phyloP scores from a whole-genome alignment of 2,329 filamentous ascomycete genomes.

The Phialophora macrospora region DNA sequence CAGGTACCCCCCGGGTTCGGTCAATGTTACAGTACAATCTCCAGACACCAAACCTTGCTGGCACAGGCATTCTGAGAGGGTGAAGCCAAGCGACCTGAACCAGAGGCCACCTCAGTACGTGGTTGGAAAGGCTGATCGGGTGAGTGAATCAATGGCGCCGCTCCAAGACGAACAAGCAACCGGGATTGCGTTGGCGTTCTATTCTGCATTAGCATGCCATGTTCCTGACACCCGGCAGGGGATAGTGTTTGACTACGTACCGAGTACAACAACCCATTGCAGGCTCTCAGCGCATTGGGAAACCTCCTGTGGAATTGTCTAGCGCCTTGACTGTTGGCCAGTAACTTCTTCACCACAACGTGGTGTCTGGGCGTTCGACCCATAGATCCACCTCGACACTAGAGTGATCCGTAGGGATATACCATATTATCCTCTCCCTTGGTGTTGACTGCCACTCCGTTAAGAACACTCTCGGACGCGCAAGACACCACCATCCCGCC shows the following conservation, averaged over 20 bases:
- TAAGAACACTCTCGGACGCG: not conserved
- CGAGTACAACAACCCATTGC: not conserved
- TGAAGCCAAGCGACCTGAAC: not conserved
- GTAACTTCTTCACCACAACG: not conserved
- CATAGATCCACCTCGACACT: not conserved
- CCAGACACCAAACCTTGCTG: not conserved
- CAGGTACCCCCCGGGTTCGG: not conserved
- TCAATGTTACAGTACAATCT: not conserved
- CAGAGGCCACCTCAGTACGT: not conserved
- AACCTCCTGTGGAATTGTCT: not conserved
- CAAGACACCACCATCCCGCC: not conserved
- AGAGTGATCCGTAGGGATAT: conserved; percentile 4
- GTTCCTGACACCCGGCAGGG: conserved; percentile 15
- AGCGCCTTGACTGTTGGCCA: not conserved
- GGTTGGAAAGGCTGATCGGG: not conserved
- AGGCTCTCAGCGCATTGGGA: not conserved
- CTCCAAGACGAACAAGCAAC: conserved; percentile 1
- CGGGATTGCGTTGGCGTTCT: conserved; percentile 1
- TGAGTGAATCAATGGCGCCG: conserved; percentile 10
- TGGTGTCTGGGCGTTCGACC: not conserved
- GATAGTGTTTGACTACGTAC: not conserved
- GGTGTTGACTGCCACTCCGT: not conserved
- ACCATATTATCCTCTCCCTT: not conserved
- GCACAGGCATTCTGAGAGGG: not conserved
- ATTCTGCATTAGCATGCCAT: conserved; percentile 6